Evolutionary conservation across 2,329 filamentous ascomycete genomes (phyloP), one percentile per base, ranked within the genome.

Genomic region (Alternaria alternata): DNA sequence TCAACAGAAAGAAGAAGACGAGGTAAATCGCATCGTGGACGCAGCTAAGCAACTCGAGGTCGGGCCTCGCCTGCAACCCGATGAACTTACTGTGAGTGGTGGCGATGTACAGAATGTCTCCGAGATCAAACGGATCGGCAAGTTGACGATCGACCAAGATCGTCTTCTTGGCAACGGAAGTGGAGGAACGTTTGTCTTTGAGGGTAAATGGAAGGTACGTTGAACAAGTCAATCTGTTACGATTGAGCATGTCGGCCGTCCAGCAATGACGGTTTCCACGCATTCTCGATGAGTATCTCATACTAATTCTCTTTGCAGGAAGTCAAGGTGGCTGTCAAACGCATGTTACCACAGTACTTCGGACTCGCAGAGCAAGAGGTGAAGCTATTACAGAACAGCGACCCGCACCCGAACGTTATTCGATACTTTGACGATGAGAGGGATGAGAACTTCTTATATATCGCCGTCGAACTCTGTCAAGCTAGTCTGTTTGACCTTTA

Each of bases 311-410:
- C 7, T 22, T 9, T 28, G 1, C 26, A 82, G 76, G 93, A 93
- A 24, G 90, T 94, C 51, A 91, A 94, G 44, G 94, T 99, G 26
- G 95, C 95, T 1, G 93, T 99, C 48, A 99, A 99, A 83, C 89
- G 95, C 34, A 96, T 99, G 93, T 84, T 98, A 62, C 92, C 94
- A 34, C 92, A 97, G 68, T 97, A 97, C 71, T 97, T 94, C 75
- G 94, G 97, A 66, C 92, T 99, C 68, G 95, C 95, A 0, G 93
- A 92, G 11, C 93, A 97, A 72, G 95, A 99, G 80, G 96, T 97
- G 1, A 91, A 91, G 61, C 84, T 98, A 53, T 81, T 99, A 11
- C 87, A 96, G 61, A 93, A 97, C 77, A 97, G 94, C 73, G 95
- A 99, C 69, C 92, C 97, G 71, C 95, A 99, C 73, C 90, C 91